Base-by-base conservation (phyloP, 371 early-diverging fungal genomes). In the Mucor racemosus region DNA sequence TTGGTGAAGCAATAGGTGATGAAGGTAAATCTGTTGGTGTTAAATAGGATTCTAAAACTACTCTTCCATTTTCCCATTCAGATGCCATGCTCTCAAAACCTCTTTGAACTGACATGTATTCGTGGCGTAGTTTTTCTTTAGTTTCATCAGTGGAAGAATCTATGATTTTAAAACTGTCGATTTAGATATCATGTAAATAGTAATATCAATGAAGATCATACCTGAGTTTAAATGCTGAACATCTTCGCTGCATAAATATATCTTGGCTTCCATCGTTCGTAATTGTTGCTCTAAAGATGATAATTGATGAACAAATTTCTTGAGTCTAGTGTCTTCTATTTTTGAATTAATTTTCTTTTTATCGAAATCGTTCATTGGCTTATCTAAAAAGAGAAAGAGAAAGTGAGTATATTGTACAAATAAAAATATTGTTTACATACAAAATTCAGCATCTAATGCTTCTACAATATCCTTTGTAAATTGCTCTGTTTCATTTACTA, bases 231-330 rank as follows among this genome's bases (percentile, higher is more conserved):
- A 62, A 48, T 77, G 73, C 9, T 72, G 75, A n/a, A 78, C 72
- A 69, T 78, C 76, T 26, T 84, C 81, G 60, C 74, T 78, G 64
- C 81, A 80, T 39, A 84, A 65, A 67, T 78, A 81, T 35, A 84
- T 65, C 57, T 80, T 81, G 7, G 84, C 84, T 68, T 80, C 81
- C 65, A 81, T 60, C 11, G 81, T 81, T 14, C 81, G 68, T 42
- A 79, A 61, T 56, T 84, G 81, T 61, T 81, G 81, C 41, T 81
- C 80, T 26, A 84, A 67, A n/a, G 72, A 73, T 17, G 80, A 66
- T 31, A 84, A 54, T 39, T 73, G 65, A 65, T 81, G 81, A 10
- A 84, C 64, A 62, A 84, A 84, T 14, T 68, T 70, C 38, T 74
- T 72, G n/a, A 76, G 33, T 41, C 75, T 56, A 17, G 55, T 34